phyloP scores from a whole-genome alignment of 2,329 filamentous ascomycete species.

The Talaromyces sp. region DNA sequence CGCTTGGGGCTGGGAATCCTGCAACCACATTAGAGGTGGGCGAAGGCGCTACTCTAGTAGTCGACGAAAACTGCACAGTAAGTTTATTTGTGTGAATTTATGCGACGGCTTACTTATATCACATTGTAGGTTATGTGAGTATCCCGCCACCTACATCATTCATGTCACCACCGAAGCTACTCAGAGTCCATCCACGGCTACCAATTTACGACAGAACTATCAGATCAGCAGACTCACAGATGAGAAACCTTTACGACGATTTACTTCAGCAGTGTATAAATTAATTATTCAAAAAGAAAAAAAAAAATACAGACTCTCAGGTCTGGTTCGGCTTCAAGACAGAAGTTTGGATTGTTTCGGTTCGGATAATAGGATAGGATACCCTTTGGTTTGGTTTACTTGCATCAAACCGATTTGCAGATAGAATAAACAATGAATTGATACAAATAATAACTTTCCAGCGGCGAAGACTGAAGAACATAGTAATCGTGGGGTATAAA shows the following conservation, averaged over 20 bases:
- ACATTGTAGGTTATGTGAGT: slow-evolving; percentile 35
- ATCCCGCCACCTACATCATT: slow-evolving; percentile 10
- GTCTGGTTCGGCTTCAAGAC: neutral
- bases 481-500: neutral
- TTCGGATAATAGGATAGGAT: neutral
- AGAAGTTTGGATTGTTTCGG: neutral
- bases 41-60: slow-evolving; percentile 36
- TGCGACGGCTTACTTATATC: neutral
- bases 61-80: slow-evolving; percentile 49
- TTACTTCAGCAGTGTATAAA: neutral
- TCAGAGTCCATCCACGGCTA: neutral
- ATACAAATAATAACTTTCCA: neutral
- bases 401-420: neutral
- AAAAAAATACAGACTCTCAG: neutral
- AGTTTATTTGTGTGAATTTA: slow-evolving; percentile 22
- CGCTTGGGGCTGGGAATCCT: slow-evolving; percentile 28
- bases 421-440: neutral
- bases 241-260: neutral
- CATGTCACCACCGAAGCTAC: neutral
- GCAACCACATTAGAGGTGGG: slow-evolving; percentile 27
- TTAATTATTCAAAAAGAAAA: neutral
- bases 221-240: neutral
- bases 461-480: neutral
- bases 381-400: neutral
- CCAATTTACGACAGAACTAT: neutral